These are phyloP conservation scores for Podospora tetraspora DNA, from an alignment of 495 filamentous ascomycete species.

Conservation along the genomic window DNA sequence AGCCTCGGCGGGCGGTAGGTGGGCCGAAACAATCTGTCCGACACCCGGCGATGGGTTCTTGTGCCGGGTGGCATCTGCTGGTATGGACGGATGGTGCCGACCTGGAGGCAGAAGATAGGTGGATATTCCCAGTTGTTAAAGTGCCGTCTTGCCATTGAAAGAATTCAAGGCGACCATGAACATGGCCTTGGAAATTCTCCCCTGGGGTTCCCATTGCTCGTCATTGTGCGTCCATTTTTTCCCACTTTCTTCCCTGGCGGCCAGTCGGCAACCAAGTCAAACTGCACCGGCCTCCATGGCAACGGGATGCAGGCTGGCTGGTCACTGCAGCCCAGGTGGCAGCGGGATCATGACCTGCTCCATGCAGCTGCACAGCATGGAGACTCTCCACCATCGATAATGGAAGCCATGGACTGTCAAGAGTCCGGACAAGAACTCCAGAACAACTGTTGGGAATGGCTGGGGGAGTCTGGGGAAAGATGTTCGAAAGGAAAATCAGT, in stretches of 20 bases:
- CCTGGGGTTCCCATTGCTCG: background rate
- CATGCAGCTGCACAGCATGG: background rate
- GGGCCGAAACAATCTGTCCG: background rate
- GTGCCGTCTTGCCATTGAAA: background rate
- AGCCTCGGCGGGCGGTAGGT: background rate
- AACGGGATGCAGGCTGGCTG: background rate
- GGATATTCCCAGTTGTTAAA: background rate
- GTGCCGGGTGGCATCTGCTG: background rate
- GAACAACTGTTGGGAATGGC: background rate
- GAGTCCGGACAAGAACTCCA: background rate
- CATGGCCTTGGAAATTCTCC: background rate
- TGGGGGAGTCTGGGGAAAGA: background rate
- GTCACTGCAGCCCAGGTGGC: background rate
- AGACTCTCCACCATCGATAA: background rate
- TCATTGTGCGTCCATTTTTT: background rate
- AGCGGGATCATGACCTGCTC: background rate
- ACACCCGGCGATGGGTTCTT: background rate
- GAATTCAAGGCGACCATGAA: background rate
- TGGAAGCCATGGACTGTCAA: background rate
- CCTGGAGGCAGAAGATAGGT: background rate
- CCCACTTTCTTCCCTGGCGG: background rate
- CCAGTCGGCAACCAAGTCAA: background rate
- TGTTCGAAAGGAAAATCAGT: background rate
- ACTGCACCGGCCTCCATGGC: background rate
- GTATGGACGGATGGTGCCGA: background rate